A percentile compares a stretch with the other conserved stretches of the same genome.
Evolutionary conservation across 768 basidiomycete species (phyloP).

Genomic region (Mycena olivaceomarginata): DNA sequence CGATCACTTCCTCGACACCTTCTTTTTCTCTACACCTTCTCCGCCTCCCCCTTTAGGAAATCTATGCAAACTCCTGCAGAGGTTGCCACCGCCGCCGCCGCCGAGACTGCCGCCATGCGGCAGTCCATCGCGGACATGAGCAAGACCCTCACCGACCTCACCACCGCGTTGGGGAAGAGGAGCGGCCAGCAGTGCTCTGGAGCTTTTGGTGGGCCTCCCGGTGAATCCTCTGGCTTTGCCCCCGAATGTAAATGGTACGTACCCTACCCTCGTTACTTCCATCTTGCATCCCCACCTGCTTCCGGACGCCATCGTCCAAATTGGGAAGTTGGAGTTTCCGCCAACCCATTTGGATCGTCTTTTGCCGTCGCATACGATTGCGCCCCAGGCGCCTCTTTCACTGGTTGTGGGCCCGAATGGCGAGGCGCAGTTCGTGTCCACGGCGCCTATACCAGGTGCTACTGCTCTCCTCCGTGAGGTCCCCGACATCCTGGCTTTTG

Average conservation of each 20-base stretch:
- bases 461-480: constrained; percentile 13
- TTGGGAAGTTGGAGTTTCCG: constrained; percentile 19
- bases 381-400: background rate
- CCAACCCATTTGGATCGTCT: constrained; percentile 15
- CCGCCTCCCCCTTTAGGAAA: too few relatives aligned
- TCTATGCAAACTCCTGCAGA: too few relatives aligned
- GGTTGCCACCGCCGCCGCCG: too few relatives aligned
- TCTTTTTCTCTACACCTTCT: too few relatives aligned
- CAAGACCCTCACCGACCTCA: too few relatives aligned
- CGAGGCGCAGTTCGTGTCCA: background rate
- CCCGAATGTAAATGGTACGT: constrained; percentile 14
- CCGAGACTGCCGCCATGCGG: too few relatives aligned
- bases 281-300: constrained; percentile 25
- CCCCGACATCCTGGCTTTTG: constrained; percentile 16
- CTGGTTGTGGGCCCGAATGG: constrained; percentile 7
- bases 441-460: background rate
- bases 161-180: too few relatives aligned
- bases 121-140: too few relatives aligned
- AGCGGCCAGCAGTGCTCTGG: background rate
- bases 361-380: too few relatives aligned
- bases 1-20: background rate
- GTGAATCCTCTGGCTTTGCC: constrained; percentile 14
- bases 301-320: constrained; percentile 21
- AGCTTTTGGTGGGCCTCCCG: background rate
- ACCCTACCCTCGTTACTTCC: constrained; percentile 14